Percentiles rank a stretch among this genome's conserved stretches.
These are phyloP conservation scores for Nakaseomyces glabratus DNA, from an alignment of 1,139 yeast genomes.

Conservation along the genomic window DNA sequence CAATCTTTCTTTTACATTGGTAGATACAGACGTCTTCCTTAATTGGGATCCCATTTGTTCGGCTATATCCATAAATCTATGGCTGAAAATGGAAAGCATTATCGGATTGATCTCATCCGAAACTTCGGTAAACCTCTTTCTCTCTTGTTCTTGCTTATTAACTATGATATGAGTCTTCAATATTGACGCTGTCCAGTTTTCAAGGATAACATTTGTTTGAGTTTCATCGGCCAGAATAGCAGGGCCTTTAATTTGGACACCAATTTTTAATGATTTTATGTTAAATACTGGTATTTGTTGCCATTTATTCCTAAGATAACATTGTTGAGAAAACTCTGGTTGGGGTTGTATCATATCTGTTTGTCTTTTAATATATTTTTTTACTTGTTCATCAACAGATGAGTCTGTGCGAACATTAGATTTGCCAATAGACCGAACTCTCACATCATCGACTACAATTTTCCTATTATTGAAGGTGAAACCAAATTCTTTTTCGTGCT, in stretches of 20 bases:
- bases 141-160: constrained; percentile 24
- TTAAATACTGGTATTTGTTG: constrained; percentile 43
- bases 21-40: constrained; percentile 71
- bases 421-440: constrained; percentile 61
- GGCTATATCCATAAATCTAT: constrained; percentile 80
- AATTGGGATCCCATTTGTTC: constrained; percentile 82
- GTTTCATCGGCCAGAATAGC: constrained; percentile 79
- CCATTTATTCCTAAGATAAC: constrained; percentile 46
- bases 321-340: constrained; percentile 27
- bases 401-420: constrained; percentile 28
- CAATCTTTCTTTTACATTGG: constrained; percentile 76
- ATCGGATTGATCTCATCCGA: constrained; percentile 50
- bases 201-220: constrained; percentile 77
- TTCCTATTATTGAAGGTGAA: constrained; percentile 48
- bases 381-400: constrained; percentile 35
- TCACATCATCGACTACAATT: constrained; percentile 72
- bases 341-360: background rate
- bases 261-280: constrained; percentile 43
- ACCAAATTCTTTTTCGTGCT: constrained; percentile 63
- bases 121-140: background rate
- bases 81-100: constrained; percentile 68
- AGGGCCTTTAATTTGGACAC: constrained; percentile 59
- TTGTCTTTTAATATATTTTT: constrained; percentile 11
- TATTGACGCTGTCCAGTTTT: constrained; percentile 55
- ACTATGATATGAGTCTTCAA: constrained; percentile 53